Evolutionary conservation across 2,329 filamentous ascomycete species (phyloP), one percentile per base, ranked within the genome.

Genomic region (Endoconidiophora laricicola): DNA sequence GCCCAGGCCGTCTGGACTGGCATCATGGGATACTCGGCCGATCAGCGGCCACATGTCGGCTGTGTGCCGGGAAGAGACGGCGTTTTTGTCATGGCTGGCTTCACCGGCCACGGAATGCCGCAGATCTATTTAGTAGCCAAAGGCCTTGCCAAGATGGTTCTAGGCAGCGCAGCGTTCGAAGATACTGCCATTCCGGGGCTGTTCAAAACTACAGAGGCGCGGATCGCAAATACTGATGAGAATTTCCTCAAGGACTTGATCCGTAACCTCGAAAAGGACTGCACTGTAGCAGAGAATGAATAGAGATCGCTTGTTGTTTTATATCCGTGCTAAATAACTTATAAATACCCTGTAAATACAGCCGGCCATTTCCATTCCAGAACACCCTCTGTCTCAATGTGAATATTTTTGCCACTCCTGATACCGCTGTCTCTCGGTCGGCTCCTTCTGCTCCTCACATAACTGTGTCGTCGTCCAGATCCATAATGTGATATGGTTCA

Each of bases 51-150:
- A 0, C 63, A 66, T n/a, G 57, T 74, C 1, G 70, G 70, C 0
- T 54, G 56, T 0, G 60, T 74, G 0, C 70, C 70, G 0, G 63
- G 58, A 0, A 62, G 61, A 44, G 50, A 59, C 2, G 62, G 61
- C 4, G 63, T 69, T 54, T 69, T 64, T 44, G 60, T 74, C n/a
- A 58, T 69, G 20, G 69, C 66, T 0, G 71, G 71, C 0, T 74
- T 73, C 53, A 67, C 65, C 26, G 71, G 72, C 0, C 69, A 73
- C 50, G 72, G 71, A 0, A 74, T 74, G 70, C 64, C 68, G 0
- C 56, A 68, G 22, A 64, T 71, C 16, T 66, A 66, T 18, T 58
- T 69, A 0, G 58, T 62, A 4, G 63, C 63, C 5, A 65, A 66
- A 53, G 67, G 62, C 0, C 41, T 72, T 6, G 65, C 62, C 1